These are phyloP conservation scores for Vicia villosa DNA, from an alignment of 306 rosid genomes.

Conservation along the genomic window DNA sequence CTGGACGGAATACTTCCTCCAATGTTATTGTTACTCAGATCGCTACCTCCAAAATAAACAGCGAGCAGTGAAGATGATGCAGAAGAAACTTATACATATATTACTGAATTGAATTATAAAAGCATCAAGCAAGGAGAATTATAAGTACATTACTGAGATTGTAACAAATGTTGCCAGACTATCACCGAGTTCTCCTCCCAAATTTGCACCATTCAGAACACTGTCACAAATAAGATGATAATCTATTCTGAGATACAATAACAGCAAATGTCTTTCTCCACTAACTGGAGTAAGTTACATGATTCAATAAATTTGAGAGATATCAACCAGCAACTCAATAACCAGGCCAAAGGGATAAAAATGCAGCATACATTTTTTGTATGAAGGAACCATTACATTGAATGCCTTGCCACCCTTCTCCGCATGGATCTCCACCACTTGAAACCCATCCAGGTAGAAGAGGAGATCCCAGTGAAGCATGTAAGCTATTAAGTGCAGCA, in stretches of 20 bases:
- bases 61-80: conserved; percentile 30
- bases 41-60: conserved; percentile 58
- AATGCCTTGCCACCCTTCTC: conserved; percentile 94
- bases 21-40: conserved; percentile 88
- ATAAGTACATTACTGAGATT: conserved; percentile 66
- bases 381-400: conserved; percentile 67
- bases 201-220: conserved; percentile 76
- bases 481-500: conserved; percentile 82
- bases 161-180: conserved; percentile 66
- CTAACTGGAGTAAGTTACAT: background rate
- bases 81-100: background rate
- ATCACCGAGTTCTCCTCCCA: conserved; percentile 89
- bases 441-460: conserved; percentile 84
- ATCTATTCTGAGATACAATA: conserved; percentile 15
- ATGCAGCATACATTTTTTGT: conserved; percentile 57
- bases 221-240: conserved; percentile 54
- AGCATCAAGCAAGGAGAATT: conserved; percentile 26
- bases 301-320: conserved; percentile 13
- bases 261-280: background rate
- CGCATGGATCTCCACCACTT: conserved; percentile 94
- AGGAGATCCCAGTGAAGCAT: conserved; percentile 75
- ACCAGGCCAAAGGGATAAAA: conserved; percentile 29
- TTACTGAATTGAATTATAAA: background rate
- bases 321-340: conserved; percentile 13
- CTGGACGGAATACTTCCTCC: conserved; percentile 89